Conservation (phyloP, 176 grass and related monocot genomes). For the Ampelocalamus luodianensis region DNA sequence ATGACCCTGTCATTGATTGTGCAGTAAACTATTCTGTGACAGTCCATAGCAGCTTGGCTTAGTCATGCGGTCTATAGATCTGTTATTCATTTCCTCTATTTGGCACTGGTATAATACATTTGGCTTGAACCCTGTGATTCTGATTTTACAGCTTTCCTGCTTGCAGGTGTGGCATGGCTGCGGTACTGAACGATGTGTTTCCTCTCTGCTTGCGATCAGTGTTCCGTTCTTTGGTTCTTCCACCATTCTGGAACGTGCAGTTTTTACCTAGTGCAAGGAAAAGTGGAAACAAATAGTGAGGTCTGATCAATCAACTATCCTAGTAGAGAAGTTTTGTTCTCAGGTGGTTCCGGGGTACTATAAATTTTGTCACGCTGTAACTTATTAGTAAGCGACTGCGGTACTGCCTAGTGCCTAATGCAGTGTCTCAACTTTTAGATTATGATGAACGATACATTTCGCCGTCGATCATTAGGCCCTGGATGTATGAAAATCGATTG, state of each 20-base stretch:
- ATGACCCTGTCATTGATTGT: background rate
- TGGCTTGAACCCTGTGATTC: background rate
- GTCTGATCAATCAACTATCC: background rate
- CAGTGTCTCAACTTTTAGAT: background rate
- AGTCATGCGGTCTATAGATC: background rate
- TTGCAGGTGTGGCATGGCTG: constrained; percentile 27
- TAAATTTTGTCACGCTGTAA: background rate
- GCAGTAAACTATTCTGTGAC: background rate
- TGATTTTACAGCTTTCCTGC: constrained; percentile 8
- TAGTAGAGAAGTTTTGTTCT: background rate
- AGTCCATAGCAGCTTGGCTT: background rate
- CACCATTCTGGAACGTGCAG: no score
- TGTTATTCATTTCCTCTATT: background rate
- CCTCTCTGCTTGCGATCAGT: background rate
- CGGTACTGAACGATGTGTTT: background rate
- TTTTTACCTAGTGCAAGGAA: background rate
- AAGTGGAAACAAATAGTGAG: background rate
- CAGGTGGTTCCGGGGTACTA: background rate
- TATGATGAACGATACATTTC: background rate
- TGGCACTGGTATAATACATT: background rate
- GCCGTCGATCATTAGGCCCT: background rate
- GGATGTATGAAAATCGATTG: background rate
- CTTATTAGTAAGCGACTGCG: background rate
- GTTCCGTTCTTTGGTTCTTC: background rate
- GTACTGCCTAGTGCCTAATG: background rate